Conservation (phyloP, 2,329 filamentous ascomycete genomes). For the Trichoderma arundinaceum region DNA sequence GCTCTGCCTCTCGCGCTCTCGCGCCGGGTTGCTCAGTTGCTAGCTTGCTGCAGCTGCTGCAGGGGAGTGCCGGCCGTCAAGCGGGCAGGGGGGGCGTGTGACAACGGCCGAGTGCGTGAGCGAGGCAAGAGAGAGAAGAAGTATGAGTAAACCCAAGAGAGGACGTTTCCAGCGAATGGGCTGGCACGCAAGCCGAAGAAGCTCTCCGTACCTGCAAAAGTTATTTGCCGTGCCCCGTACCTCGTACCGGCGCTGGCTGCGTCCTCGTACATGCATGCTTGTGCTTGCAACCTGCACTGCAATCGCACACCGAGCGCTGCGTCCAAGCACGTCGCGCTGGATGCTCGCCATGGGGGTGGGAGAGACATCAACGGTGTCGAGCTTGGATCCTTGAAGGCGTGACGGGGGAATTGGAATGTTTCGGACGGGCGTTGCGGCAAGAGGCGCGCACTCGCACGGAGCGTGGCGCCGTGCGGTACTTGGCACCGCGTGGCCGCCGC, state of each 20-base stretch:
- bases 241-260: too few species aligned
- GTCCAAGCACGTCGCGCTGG: too few species aligned
- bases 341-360: neutral
- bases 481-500: neutral
- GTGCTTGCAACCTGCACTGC: too few species aligned
- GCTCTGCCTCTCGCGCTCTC: neutral
- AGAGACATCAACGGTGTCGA: slow-evolving; percentile 27
- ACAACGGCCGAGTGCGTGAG: neutral
- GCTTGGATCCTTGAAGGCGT: slow-evolving; percentile 24
- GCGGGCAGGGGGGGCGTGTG: slow-evolving; percentile 12
- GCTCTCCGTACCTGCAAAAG: too few species aligned
- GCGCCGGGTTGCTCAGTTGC: neutral
- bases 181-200: too few species aligned
- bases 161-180: too few species aligned
- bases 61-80: slow-evolving; percentile 20
- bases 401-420: slow-evolving; percentile 25
- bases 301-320: too few species aligned
- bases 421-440: slow-evolving; percentile 19
- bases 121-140: slow-evolving; percentile 2
- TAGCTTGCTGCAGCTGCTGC: slow-evolving; percentile 25
- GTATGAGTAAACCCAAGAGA: neutral
- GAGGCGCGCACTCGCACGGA: slow-evolving; percentile 11
- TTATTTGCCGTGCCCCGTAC: too few species aligned
- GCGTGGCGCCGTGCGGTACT: neutral
- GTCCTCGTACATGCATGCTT: too few species aligned